These are phyloP conservation scores for Scedosporium aurantiacum DNA, from an alignment of 2,329 filamentous ascomycete genomes.

Conservation along the genomic window DNA sequence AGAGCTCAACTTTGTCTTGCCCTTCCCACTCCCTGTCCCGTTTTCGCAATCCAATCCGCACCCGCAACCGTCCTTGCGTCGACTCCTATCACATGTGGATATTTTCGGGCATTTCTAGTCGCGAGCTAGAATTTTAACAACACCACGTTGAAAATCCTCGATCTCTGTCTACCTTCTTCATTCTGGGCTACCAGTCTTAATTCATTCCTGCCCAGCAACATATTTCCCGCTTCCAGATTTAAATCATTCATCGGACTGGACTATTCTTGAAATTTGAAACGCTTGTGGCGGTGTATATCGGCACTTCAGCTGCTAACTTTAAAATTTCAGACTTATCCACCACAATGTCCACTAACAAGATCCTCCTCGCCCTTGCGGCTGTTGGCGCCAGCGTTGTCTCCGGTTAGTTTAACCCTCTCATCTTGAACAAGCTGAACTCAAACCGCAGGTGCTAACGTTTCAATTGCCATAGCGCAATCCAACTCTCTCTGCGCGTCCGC, in stretches of 20 bases:
- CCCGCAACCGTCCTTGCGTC: too few relatives aligned
- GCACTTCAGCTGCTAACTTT: too few relatives aligned
- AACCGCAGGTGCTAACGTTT: neutral
- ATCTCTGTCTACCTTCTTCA: too few relatives aligned
- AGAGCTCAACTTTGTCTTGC: neutral
- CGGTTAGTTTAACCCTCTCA: conserved; percentile 23
- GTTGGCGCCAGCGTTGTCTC: conserved; percentile 28
- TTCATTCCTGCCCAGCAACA: too few relatives aligned
- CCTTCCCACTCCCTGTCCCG: neutral
- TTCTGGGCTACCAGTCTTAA: too few relatives aligned
- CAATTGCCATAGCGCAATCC: neutral
- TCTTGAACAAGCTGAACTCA: neutral
- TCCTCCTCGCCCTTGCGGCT: conserved; percentile 34
- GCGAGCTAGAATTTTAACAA: too few relatives aligned
- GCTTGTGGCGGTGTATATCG: too few relatives aligned
- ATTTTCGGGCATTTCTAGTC: too few relatives aligned
- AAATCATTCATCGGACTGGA: neutral
- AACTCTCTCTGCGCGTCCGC: conserved; percentile 15
- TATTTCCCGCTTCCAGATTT: neutral
- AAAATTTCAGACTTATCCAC: conserved; percentile 10
- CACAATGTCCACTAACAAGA: conserved; percentile 36
- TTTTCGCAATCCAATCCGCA: neutral
- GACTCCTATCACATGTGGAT: too few relatives aligned
- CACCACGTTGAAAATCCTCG: too few relatives aligned
- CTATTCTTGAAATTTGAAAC: neutral